Conservation (phyloP, 2,329 filamentous ascomycete species). For the Hirsutella rhossiliensis region DNA sequence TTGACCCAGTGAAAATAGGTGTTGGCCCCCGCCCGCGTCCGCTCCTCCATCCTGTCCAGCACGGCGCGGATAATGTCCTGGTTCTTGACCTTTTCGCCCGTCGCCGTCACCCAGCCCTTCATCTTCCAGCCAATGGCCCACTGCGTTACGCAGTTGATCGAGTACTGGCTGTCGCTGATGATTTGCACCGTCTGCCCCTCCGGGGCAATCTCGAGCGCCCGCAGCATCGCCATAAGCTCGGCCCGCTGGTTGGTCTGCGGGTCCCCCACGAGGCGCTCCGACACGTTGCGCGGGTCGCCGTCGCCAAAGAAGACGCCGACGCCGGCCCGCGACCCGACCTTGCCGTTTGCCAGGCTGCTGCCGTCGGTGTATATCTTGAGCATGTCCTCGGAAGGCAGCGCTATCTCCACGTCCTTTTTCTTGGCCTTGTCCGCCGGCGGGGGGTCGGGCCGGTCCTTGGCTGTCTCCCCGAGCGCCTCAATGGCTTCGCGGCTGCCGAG, state of each 20-base stretch:
- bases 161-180: constrained; percentile 79
- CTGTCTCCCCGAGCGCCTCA: constrained; percentile 23
- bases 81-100: constrained; percentile 68
- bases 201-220: constrained; percentile 67
- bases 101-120: constrained; percentile 65
- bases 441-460: constrained; percentile 3
- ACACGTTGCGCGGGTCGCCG: constrained; percentile 49
- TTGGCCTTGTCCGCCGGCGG: neutral
- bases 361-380: constrained; percentile 49
- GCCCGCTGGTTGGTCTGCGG: constrained; percentile 90
- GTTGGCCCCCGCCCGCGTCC: constrained; percentile 43
- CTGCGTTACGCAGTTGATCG: constrained; percentile 75
- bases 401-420: constrained; percentile 13
- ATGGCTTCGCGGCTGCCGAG: constrained; percentile 32
- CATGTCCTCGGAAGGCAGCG: constrained; percentile 9
- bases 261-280: constrained; percentile 61
- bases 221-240: constrained; percentile 80
- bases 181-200: constrained; percentile 60
- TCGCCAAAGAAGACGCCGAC: constrained; percentile 53
- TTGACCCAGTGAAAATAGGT: constrained; percentile 84
- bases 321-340: constrained; percentile 40
- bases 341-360: constrained; percentile 47
- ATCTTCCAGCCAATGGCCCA: constrained; percentile 72
- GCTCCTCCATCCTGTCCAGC: constrained; percentile 56
- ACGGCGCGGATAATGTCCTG: constrained; percentile 70